Percentiles rank a stretch among this genome's conserved stretches.
Evolutionary conservation across 2,329 filamentous ascomycete genomes (phyloP).

Genomic region (Escovopsis sp.): DNA sequence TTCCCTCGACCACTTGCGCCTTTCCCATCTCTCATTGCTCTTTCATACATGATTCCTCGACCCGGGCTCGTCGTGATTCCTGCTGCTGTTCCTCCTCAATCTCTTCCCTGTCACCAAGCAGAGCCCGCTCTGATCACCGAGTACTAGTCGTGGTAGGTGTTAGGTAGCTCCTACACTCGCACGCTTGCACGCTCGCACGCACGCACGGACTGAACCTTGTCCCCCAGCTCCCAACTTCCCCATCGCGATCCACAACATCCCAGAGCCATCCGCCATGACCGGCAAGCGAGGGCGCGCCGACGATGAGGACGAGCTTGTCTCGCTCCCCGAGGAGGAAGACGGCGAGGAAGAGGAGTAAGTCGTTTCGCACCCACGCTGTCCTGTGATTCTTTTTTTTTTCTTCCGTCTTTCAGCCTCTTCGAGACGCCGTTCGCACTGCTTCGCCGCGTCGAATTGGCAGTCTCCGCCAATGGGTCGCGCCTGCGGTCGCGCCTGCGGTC

Average conservation of each 20-base stretch:
- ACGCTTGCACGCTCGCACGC: no score
- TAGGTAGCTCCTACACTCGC: no score
- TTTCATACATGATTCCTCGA: no score
- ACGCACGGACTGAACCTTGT: not conserved
- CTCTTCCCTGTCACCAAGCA: no score
- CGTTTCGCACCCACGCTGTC: not conserved
- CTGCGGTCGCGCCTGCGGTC: not conserved
- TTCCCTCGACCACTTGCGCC: conserved; percentile 7
- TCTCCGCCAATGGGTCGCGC: not conserved
- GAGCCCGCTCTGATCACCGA: no score
- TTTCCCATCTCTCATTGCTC: conserved; percentile 5
- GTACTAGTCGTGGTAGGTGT: no score
- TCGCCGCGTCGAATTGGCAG: no score
- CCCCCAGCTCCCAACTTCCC: conserved; percentile 3
- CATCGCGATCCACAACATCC: not conserved
- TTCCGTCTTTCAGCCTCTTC: no score
- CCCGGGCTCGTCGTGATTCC: conserved; percentile 5
- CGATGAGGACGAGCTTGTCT: conserved; percentile 38
- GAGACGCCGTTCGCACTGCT: no score
- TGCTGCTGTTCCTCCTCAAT: conserved; percentile 3
- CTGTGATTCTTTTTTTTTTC: no score
- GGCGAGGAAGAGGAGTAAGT: conserved; percentile 40
- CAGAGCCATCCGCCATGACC: conserved; percentile 19
- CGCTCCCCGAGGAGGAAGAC: conserved; percentile 35
- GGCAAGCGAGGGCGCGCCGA: conserved; percentile 47